These are phyloP conservation scores for Irpex rosettiformis DNA, from an alignment of 1,284 basidiomycete genomes.

Conservation along the genomic window DNA sequence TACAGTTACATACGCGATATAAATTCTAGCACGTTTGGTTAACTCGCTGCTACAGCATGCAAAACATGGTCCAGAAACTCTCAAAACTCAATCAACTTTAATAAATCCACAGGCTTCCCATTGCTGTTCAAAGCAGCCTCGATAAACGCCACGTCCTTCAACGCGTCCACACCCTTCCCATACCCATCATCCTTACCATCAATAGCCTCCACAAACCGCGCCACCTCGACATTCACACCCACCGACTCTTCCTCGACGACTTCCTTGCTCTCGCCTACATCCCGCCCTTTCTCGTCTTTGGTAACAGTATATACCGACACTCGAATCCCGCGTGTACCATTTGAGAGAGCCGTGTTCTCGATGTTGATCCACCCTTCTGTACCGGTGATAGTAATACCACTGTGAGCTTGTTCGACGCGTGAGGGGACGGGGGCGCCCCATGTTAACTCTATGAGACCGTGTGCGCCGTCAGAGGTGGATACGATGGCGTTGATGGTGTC, in stretches of 20 bases:
- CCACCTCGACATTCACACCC: constrained; percentile 62
- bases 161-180: constrained; percentile 53
- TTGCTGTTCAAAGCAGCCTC: constrained; percentile 72
- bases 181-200: constrained; percentile 43
- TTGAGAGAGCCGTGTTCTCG: constrained; percentile 36
- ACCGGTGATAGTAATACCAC: constrained; percentile 54
- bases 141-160: constrained; percentile 75
- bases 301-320: constrained; percentile 39
- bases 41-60: too few relatives aligned
- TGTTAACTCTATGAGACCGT: constrained; percentile 57
- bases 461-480: constrained; percentile 48
- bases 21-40: too few relatives aligned
- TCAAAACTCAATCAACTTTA: constrained; percentile 29
- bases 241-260: constrained; percentile 41
- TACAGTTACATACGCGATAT: too few relatives aligned
- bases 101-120: constrained; percentile 59
- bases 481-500: constrained; percentile 67
- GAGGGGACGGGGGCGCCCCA: constrained; percentile 52
- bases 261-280: constrained; percentile 46
- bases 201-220: constrained; percentile 56
- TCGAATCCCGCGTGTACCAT: constrained; percentile 30
- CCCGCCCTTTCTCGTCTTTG: constrained; percentile 40
- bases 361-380: constrained; percentile 48
- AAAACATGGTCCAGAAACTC: too few relatives aligned
- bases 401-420: constrained; percentile 24